phyloP scores from a whole-genome alignment of 2,329 filamentous ascomycete species.

The Paramyrothecium roridum region DNA sequence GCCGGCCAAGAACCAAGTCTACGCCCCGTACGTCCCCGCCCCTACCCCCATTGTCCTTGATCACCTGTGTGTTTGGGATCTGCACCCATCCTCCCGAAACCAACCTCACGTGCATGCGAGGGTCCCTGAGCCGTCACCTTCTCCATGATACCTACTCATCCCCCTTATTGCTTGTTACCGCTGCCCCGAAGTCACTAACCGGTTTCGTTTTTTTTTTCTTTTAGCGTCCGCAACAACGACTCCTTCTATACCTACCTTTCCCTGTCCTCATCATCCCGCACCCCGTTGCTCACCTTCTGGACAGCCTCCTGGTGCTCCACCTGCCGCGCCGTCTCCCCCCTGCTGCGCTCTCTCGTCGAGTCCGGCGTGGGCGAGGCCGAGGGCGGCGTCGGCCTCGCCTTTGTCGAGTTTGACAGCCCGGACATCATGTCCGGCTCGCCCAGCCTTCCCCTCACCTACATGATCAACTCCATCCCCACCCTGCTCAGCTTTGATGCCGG shows the following conservation, averaged over 20 bases:
- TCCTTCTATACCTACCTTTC: conserved; percentile 54
- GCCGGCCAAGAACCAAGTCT: conserved; percentile 29
- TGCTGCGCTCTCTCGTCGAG: conserved; percentile 45
- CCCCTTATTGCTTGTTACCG: conserved; percentile 5
- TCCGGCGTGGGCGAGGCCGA: conserved; percentile 51
- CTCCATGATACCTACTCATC: neutral
- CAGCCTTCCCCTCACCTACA: conserved; percentile 48
- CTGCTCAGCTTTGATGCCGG: conserved; percentile 55
- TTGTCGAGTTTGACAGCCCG: conserved; percentile 55
- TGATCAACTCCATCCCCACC: conserved; percentile 57
- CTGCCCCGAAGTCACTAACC: neutral
- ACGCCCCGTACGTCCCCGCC: conserved; percentile 25
- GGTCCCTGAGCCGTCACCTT: conserved; percentile 1
- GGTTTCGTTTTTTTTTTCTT: too few relatives aligned
- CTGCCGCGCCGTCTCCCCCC: conserved; percentile 47
- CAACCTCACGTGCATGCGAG: neutral
- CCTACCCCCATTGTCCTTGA: neutral
- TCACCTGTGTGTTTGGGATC: neutral
- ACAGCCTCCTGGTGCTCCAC: conserved; percentile 56
- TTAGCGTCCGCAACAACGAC: conserved; percentile 51
- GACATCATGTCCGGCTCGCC: conserved; percentile 46
- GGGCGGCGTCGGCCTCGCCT: conserved; percentile 52
- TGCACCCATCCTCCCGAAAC: conserved; percentile 8
- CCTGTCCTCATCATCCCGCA: conserved; percentile 50
- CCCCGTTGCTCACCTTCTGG: conserved; percentile 59